Base-by-base conservation (phyloP, 176 grass and related monocot species). In the Alloteropsis semialata region DNA sequence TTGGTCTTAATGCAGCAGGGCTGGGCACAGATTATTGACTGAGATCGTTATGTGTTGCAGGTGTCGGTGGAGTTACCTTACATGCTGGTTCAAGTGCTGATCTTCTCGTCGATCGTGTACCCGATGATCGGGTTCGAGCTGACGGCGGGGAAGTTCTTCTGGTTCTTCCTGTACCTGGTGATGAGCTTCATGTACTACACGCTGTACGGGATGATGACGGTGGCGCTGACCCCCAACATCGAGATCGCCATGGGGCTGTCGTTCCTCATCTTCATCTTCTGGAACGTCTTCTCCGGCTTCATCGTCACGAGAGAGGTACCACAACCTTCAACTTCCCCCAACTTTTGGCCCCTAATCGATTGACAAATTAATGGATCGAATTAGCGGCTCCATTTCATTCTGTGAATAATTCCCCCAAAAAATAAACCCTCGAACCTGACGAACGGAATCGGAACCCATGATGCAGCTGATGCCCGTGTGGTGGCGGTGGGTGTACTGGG, bases 261-360 rank as follows among this genome's bases (percentile, higher is more conserved):
- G 22, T 94, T 94, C 71, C 80, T 89, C 68, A 86, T 94, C 37
- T 94, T 91, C 84, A 81, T 94, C 37, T 82, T 94, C 63, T 94
- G 92, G 92, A 91, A 94, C 41, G 34, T 89, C 80, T 94, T 94
- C 72, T 94, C 92, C 2, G 89, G 92, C 64, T 89, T 94, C 89
- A 74, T 91, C 86, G 32, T 94, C 24, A 49, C 80, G 53, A 86
- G 92, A 91, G 81, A 89, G 89, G 92, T 94, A 90, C 27, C 17
- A 28, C 1, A 1, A 8, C 21, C 3, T 55, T n/a, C n/a, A n/a
- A n/a, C n/a, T 32, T 2, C 5, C 4, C 7, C 57, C 38, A 41
- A n/a, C n/a, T n/a, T n/a, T n/a, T n/a, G n/a, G n/a, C n/a, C n/a
- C n/a, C n/a, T n/a, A n/a, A n/a, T n/a, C n/a, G n/a, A n/a, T n/a